phyloP scores from a whole-genome alignment of 345 rosid species.

The Pistacia integerrima region DNA sequence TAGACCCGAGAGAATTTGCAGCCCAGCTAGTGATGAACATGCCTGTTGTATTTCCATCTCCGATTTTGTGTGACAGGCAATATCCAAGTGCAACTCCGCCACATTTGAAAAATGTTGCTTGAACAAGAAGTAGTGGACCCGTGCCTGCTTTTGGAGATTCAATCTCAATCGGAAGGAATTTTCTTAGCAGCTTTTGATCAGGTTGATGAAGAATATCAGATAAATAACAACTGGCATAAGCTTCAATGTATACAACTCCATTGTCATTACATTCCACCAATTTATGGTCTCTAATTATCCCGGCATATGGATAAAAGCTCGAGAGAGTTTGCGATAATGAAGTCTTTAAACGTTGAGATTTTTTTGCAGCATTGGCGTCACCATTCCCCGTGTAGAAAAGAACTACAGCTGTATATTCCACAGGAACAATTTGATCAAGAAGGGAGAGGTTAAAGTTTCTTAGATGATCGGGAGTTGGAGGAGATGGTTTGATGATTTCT shows the following conservation, averaged over 20 bases:
- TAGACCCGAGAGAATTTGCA: no score
- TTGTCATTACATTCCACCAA: conserved; percentile 18
- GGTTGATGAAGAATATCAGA: conserved; percentile 23
- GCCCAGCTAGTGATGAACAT: no score
- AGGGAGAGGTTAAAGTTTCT: conserved; percentile 29
- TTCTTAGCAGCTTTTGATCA: conserved; percentile 13
- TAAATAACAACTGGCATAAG: conserved; percentile 6
- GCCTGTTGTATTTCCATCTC: no score
- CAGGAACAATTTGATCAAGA: conserved; percentile 39
- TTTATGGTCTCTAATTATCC: conserved; percentile 17
- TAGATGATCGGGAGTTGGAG: conserved; percentile 27
- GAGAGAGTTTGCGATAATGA: conserved; percentile 26
- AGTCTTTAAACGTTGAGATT: conserved; percentile 19
- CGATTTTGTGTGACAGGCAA: no score
- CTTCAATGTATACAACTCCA: conserved; percentile 25
- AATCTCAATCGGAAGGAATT: conserved; percentile 26
- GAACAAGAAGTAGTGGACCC: conserved; percentile 11
- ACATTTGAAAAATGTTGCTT: conserved; percentile 33
- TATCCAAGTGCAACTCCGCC: conserved; percentile 29
- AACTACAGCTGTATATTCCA: conserved; percentile 20
- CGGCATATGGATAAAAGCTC: conserved; percentile 25
- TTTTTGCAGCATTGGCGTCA: background rate
- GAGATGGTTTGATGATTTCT: conserved; percentile 31
- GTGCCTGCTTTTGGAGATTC: conserved; percentile 16
- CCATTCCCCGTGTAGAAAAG: conserved; percentile 22